Percentiles rank a stretch among this genome's conserved stretches.
Evolutionary conservation across 805 yeast genomes (phyloP).

Genomic region (Ogataea methanolica): DNA sequence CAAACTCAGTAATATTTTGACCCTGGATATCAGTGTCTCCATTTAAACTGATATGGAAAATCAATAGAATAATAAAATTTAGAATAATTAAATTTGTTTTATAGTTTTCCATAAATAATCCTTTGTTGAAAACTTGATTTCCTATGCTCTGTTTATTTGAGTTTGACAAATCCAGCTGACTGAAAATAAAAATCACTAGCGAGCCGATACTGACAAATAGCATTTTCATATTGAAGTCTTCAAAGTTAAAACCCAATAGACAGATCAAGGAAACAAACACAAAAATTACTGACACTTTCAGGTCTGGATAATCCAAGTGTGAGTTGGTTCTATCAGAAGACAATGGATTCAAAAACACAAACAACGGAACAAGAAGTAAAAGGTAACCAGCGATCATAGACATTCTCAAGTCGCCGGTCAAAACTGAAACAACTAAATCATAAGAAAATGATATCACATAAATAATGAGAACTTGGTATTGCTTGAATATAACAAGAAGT

Average conservation of each 20-base stretch:
- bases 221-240: constrained; percentile 25
- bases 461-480: constrained; percentile 17
- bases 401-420: background rate
- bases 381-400: constrained; percentile 14
- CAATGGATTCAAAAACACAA: constrained; percentile 15
- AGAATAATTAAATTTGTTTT: constrained; percentile 21
- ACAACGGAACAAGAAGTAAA: constrained; percentile 17
- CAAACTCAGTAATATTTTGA: background rate
- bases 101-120: constrained; percentile 19
- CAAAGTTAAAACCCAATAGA: constrained; percentile 11
- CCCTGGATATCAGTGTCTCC: constrained; percentile 1
- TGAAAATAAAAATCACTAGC: constrained; percentile 21
- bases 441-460: constrained; percentile 10
- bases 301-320: constrained; percentile 5
- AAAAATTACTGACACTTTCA: constrained; percentile 8
- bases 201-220: constrained; percentile 28
- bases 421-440: constrained; percentile 7
- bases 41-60: constrained; percentile 10
- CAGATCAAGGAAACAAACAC: constrained; percentile 6
- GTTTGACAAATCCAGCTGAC: constrained; percentile 24
- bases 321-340: background rate
- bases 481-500: constrained; percentile 2
- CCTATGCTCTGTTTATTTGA: constrained; percentile 2
- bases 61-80: constrained; percentile 10
- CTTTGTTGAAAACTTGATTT: constrained; percentile 20